Evolutionary conservation across 352 stramenopile species (phyloP).

Genomic region (Pythium chondricola): DNA sequence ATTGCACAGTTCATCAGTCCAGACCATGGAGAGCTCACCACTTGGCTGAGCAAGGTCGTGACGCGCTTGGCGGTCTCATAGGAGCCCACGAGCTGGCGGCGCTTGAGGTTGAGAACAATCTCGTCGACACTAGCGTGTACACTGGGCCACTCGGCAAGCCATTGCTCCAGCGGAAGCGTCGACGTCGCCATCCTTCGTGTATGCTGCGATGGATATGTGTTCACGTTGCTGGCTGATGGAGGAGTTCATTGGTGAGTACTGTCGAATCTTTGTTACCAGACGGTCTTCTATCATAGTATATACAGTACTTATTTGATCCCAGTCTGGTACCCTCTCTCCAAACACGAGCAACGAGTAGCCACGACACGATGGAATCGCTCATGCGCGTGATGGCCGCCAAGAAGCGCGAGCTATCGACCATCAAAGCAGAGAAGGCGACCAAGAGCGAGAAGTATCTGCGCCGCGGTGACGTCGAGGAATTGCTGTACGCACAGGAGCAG

Average conservation of each 20-base stretch:
- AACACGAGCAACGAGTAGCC: no score
- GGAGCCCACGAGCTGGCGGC: conserved; percentile 66
- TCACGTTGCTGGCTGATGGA: no score
- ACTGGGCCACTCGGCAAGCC: conserved; percentile 73
- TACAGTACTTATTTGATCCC: no score
- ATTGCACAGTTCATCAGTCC: no score
- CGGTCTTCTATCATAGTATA: no score
- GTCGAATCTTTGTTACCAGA: no score
- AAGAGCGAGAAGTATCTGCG: conserved; percentile 79
- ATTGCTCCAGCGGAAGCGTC: conserved; percentile 34
- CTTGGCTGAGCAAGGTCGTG: conserved; percentile 59
- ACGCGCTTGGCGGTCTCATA: conserved; percentile 80
- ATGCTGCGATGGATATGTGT: no score
- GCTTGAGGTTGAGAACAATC: conserved; percentile 75
- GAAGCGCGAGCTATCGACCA: conserved; percentile 64
- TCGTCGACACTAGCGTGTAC: conserved; percentile 65
- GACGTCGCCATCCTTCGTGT: no score
- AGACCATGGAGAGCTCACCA: no score
- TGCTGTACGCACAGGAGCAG: conserved; percentile 29
- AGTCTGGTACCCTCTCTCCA: no score
- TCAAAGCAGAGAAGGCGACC: conserved; percentile 41
- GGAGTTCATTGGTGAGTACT: background rate
- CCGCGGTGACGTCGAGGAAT: conserved; percentile 60
- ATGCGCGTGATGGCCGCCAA: conserved; percentile 73
- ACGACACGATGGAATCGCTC: conserved; percentile 56